These are phyloP conservation scores for Aureobasidium sp. DNA, from an alignment of 2,329 filamentous ascomycete species.

Conservation along the genomic window DNA sequence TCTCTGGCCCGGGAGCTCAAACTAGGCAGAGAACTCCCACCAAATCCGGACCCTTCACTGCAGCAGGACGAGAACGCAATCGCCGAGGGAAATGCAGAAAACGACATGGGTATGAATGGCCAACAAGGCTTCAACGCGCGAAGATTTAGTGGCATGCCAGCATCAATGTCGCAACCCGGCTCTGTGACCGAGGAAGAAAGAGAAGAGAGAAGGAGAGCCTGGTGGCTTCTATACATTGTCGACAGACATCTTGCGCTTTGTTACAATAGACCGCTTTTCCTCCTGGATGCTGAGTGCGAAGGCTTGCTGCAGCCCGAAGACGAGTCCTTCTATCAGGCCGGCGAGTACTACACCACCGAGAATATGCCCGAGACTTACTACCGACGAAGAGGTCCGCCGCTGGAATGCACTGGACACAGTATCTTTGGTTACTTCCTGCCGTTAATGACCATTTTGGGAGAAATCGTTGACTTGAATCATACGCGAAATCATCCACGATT, in stretches of 20 bases:
- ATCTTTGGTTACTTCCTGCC: conserved; percentile 90
- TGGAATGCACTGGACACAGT: conserved; percentile 77
- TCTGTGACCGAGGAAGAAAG: conserved; percentile 68
- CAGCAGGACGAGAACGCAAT: conserved; percentile 29
- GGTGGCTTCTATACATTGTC: conserved; percentile 89
- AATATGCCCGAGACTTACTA: conserved; percentile 37
- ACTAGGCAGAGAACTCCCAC: conserved; percentile 72
- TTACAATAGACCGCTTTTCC: conserved; percentile 84
- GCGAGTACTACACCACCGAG: conserved; percentile 56
- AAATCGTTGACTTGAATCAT: conserved; percentile 85
- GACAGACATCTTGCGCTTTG: conserved; percentile 84
- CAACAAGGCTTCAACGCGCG: conserved; percentile 19
- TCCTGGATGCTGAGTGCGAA: conserved; percentile 81
- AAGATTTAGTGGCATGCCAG: not conserved
- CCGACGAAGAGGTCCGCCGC: conserved; percentile 60
- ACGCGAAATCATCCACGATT: conserved; percentile 81
- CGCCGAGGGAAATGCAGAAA: conserved; percentile 30
- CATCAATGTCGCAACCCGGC: conserved; percentile 18
- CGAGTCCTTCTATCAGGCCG: conserved; percentile 77
- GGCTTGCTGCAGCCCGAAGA: conserved; percentile 77
- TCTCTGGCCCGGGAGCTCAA: conserved; percentile 81
- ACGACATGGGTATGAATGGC: conserved; percentile 20
- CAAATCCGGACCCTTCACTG: conserved; percentile 36
- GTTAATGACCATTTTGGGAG: conserved; percentile 84
- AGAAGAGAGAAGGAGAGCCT: conserved; percentile 80